Conservation (phyloP, 371 early-diverging fungal genomes). For the Mortierella sp. region DNA sequence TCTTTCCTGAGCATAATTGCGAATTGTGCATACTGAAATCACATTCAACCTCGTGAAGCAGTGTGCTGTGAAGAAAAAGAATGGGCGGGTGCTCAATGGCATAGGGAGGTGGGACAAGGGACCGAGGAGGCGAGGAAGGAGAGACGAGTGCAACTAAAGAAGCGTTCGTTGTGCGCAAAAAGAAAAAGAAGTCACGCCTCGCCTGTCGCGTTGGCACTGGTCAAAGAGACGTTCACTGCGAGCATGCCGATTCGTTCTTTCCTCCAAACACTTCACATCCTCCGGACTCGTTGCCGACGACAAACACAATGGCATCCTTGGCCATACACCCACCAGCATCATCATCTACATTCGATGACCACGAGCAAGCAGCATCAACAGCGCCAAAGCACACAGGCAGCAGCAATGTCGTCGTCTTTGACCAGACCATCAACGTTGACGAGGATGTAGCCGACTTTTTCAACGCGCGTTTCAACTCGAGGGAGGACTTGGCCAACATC, state of each 20-base stretch:
- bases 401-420: constrained; percentile 55
- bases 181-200: neutral
- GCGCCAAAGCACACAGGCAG: neutral
- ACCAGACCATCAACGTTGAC: constrained; percentile 50
- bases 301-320: neutral
- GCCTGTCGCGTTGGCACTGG: neutral
- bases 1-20: too few relatives aligned
- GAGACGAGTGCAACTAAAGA: too few relatives aligned
- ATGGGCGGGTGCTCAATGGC: too few relatives aligned
- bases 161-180: too few relatives aligned
- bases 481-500: constrained; percentile 42
- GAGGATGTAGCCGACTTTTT: constrained; percentile 56
- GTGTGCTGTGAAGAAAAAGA: too few relatives aligned
- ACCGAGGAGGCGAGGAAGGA: too few relatives aligned
- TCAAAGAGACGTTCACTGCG: neutral
- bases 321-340: neutral
- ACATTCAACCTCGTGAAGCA: too few relatives aligned
- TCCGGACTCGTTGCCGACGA: neutral
- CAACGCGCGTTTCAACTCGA: constrained; percentile 35
- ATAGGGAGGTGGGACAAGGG: too few relatives aligned
- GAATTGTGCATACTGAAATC: too few relatives aligned
- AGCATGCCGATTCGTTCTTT: neutral
- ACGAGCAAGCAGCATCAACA: neutral
- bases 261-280: neutral
- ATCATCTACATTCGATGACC: neutral